Evolutionary conservation across 2,329 filamentous ascomycete genomes (phyloP).

Genomic region (Penicillium sp.): DNA sequence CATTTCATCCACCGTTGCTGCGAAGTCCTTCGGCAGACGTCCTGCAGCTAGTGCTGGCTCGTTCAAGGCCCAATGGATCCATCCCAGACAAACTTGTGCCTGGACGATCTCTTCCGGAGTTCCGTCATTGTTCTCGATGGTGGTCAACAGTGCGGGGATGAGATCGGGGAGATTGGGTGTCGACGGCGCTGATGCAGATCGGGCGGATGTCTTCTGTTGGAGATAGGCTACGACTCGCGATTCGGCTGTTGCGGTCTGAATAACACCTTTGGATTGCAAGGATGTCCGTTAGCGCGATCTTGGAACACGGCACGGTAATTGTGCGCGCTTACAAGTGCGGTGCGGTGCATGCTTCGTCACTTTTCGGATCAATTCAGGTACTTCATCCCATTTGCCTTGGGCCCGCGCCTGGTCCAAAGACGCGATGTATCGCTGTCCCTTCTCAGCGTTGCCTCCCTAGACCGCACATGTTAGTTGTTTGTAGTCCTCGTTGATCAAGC

Average conservation of each 20-base stretch:
- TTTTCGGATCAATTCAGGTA: constrained; percentile 89
- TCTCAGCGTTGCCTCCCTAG: constrained; percentile 62
- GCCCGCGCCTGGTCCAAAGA: constrained; percentile 85
- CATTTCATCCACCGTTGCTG: constrained; percentile 56
- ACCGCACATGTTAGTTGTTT: constrained; percentile 21
- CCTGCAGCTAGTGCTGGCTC: constrained; percentile 66
- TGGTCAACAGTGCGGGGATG: constrained; percentile 46
- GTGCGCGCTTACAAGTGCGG: constrained; percentile 67
- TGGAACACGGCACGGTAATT: constrained; percentile 12
- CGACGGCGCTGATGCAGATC: constrained; percentile 35
- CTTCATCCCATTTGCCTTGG: constrained; percentile 80
- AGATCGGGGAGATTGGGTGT: constrained; percentile 48
- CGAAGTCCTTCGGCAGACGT: constrained; percentile 65
- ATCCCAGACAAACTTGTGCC: constrained; percentile 78
- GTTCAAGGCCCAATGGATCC: constrained; percentile 77
- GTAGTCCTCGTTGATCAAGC: background rate
- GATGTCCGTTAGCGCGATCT: constrained; percentile 23
- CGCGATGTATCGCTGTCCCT: constrained; percentile 79
- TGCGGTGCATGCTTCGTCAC: constrained; percentile 90
- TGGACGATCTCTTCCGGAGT: constrained; percentile 66
- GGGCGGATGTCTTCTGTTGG: constrained; percentile 34
- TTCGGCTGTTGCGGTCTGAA: constrained; percentile 70
- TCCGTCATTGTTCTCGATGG: constrained; percentile 61
- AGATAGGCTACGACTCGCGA: constrained; percentile 62
- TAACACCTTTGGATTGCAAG: constrained; percentile 58